Evolutionary conservation across 2,329 filamentous ascomycete species (phyloP).

Genomic region (Hypoxylon sp.): DNA sequence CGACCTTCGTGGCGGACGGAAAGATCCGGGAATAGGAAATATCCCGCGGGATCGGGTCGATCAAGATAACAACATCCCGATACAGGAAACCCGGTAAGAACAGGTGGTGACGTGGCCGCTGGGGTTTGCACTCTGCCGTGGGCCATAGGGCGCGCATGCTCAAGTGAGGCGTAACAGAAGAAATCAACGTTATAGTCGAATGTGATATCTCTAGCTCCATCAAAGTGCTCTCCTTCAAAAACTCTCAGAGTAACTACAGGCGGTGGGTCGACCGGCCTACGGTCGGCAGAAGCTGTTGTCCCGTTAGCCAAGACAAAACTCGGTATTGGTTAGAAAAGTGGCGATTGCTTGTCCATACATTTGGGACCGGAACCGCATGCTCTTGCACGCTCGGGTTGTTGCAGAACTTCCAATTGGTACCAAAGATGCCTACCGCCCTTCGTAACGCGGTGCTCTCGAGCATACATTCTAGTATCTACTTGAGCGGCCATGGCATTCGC

Average conservation of each 20-base stretch:
- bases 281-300: conserved; percentile 80
- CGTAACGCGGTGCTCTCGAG: conserved; percentile 67
- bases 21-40: conserved; percentile 97
- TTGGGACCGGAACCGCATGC: conserved; percentile 97
- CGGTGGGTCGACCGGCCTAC: conserved; percentile 92
- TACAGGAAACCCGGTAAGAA: conserved; percentile 93
- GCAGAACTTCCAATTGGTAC: conserved; percentile 88
- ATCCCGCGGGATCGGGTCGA: conserved; percentile 83
- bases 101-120: conserved; percentile 80
- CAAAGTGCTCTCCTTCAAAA: conserved; percentile 77
- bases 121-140: conserved; percentile 80
- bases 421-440: conserved; percentile 82
- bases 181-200: conserved; percentile 97
- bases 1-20: conserved; percentile 96
- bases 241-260: conserved; percentile 94
- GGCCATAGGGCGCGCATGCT: conserved; percentile 86
- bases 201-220: conserved; percentile 78
- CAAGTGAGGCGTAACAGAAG: conserved; percentile 94
- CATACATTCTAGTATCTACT: conserved; percentile 43
- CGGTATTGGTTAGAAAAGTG: conserved; percentile 30
- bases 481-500: conserved; percentile 46
- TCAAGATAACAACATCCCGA: conserved; percentile 97
- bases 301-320: conserved; percentile 26
- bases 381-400: conserved; percentile 93
- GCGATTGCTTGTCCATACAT: conserved; percentile 68